phyloP scores from a whole-genome alignment of 768 basidiomycete species.

The Calocera cornea region DNA sequence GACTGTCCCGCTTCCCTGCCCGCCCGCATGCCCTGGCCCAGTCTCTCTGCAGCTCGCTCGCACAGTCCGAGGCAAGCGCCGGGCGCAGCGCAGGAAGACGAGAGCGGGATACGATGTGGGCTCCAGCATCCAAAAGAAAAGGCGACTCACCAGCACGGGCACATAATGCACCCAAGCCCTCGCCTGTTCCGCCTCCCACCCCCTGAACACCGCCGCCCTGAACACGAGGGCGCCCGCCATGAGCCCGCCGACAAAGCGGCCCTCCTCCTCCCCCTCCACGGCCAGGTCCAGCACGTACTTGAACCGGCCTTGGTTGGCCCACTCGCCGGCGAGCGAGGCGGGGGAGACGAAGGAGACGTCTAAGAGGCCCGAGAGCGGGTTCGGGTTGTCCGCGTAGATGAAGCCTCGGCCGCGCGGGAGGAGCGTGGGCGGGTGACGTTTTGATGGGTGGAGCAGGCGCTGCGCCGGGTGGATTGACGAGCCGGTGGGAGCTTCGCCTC shows the following conservation, averaged over 20 bases:
- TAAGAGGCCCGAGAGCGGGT: neutral
- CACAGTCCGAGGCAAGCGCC: neutral
- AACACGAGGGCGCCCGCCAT: neutral
- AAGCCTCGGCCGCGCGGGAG: neutral
- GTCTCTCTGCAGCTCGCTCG: no score
- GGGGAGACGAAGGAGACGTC: neutral
- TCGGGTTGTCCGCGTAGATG: neutral
- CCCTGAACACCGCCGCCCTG: neutral
- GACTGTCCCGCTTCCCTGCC: no score
- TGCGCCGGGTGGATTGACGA: neutral
- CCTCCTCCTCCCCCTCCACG: neutral
- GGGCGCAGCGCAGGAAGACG: neutral
- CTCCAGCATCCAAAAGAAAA: no score
- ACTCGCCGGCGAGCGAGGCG: neutral
- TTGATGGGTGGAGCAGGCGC: neutral
- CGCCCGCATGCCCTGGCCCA: no score
- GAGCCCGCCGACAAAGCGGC: neutral
- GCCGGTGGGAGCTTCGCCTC: neutral
- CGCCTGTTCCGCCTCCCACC: neutral
- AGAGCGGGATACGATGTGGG: no score
- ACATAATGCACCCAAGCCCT: slow-evolving; percentile 5
- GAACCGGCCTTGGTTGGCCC: neutral
- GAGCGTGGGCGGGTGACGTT: neutral
- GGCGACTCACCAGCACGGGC: neutral
- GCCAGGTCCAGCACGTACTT: neutral